A percentile compares a stretch with the other conserved stretches of the same genome.
Conservation (phyloP, 345 rosid species). For the Lumnitzera littorea region DNA sequence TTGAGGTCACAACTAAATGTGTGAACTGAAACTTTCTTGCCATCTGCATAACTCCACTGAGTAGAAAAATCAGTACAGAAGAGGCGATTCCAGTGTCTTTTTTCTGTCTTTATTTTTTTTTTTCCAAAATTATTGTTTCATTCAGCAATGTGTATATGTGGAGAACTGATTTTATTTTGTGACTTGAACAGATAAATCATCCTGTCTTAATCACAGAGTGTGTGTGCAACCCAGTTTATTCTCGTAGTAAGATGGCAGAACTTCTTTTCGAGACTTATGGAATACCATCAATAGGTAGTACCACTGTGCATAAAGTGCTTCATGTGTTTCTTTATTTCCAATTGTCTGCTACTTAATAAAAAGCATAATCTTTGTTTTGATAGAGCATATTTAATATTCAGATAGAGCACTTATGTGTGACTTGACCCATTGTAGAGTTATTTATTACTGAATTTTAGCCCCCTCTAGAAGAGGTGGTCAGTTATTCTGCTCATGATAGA, state of each 20-base stretch:
- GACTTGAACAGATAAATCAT: conserved; percentile 84
- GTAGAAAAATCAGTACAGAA: no score
- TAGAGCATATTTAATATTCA: no score
- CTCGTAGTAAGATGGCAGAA: conserved; percentile 97
- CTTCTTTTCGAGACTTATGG: conserved; percentile 95
- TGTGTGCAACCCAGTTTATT: conserved; percentile 83
- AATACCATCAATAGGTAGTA: conserved; percentile 88
- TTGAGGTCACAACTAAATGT: no score
- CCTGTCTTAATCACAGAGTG: conserved; percentile 92
- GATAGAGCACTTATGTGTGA: no score
- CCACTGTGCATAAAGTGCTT: neutral
- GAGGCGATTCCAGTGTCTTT: neutral
- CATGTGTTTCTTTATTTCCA: neutral
- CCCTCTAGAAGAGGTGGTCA: no score
- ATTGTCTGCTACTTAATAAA: neutral
- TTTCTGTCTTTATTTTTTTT: neutral
- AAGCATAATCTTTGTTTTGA: no score
- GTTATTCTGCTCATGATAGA: no score
- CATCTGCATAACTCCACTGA: no score
- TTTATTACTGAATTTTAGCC: no score
- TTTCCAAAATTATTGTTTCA: conserved; percentile 4
- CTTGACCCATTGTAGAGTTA: no score
- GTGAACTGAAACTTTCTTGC: no score
- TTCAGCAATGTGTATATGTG: conserved; percentile 12
- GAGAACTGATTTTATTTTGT: conserved; percentile 35